Percentiles rank a stretch among this genome's conserved stretches.
These are phyloP conservation scores for Friedmanniomyces endolithicus DNA, from an alignment of 495 filamentous ascomycete genomes.

Conservation along the genomic window DNA sequence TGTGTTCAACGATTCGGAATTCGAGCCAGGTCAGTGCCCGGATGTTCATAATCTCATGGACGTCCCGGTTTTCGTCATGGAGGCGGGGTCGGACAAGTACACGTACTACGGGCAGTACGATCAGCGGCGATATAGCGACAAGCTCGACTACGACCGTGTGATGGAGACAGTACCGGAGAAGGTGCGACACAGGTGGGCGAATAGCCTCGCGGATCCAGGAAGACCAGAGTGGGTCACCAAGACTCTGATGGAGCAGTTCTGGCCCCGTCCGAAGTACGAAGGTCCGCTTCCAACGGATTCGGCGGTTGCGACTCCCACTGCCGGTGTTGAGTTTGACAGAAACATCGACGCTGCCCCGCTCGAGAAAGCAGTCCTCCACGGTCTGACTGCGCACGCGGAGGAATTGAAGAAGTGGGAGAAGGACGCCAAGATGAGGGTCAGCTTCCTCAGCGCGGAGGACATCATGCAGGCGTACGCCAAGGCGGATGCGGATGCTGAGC, in stretches of 20 bases:
- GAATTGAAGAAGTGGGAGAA: slow-evolving; percentile 26
- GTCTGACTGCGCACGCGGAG: slow-evolving; percentile 18
- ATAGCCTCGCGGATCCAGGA: slow-evolving; percentile 18
- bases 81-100: slow-evolving; percentile 15
- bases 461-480: slow-evolving; percentile 26
- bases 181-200: slow-evolving; percentile 26
- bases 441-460: slow-evolving; percentile 20
- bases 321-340: background rate
- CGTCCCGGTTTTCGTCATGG: slow-evolving; percentile 25
- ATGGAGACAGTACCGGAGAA: slow-evolving; percentile 22
- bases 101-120: slow-evolving; percentile 29
- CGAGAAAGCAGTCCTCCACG: slow-evolving; percentile 13
- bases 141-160: slow-evolving; percentile 29
- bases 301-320: background rate
- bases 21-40: slow-evolving; percentile 13
- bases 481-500: slow-evolving; percentile 25
- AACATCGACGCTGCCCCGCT: background rate
- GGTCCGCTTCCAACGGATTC: slow-evolving; percentile 14
- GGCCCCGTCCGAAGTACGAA: slow-evolving; percentile 25
- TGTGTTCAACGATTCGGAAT: slow-evolving; percentile 26
- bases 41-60: slow-evolving; percentile 16
- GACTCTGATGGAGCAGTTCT: slow-evolving; percentile 28
- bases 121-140: slow-evolving; percentile 28
- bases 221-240: slow-evolving; percentile 29
- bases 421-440: slow-evolving; percentile 21